Conservation (phyloP, 2,329 filamentous ascomycete genomes). For the Massarina eburnea region DNA sequence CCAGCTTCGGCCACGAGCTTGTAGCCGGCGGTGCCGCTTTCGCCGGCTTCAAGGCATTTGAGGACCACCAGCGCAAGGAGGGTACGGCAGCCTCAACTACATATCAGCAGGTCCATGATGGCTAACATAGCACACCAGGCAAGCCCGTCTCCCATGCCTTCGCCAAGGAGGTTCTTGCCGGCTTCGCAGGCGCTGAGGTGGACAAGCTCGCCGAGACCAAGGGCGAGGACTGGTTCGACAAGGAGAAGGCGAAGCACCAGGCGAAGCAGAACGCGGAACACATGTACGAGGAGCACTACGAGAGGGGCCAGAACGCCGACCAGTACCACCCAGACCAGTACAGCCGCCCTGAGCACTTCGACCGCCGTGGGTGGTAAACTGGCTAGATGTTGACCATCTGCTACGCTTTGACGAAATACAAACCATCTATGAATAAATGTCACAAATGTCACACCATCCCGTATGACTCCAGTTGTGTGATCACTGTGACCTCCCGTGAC, state of each 20-base stretch:
- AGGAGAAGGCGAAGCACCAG: conserved; percentile 50
- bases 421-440: too few species aligned
- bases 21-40: conserved; percentile 76
- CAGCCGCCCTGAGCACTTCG: conserved; percentile 34
- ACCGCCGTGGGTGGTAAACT: conserved; percentile 31
- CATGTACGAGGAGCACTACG: conserved; percentile 55
- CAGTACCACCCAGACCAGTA: conserved; percentile 51
- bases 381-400: too few species aligned
- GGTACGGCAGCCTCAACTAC: conserved; percentile 49
- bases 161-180: conserved; percentile 76
- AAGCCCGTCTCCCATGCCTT: conserved; percentile 71
- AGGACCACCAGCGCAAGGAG: conserved; percentile 71
- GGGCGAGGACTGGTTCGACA: conserved; percentile 53
- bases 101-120: background rate
- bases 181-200: conserved; percentile 68
- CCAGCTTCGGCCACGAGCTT: conserved; percentile 70
- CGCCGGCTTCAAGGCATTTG: conserved; percentile 77
- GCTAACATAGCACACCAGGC: conserved; percentile 48
- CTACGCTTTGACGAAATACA: background rate
- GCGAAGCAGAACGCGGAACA: conserved; percentile 47
- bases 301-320: conserved; percentile 42
- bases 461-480: too few species aligned
- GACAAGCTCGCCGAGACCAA: conserved; percentile 70
- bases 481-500: too few species aligned
- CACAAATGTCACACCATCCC: too few species aligned